These are phyloP conservation scores for Alternaria sp. DNA, from an alignment of 2,329 filamentous ascomycete species.

Conservation along the genomic window DNA sequence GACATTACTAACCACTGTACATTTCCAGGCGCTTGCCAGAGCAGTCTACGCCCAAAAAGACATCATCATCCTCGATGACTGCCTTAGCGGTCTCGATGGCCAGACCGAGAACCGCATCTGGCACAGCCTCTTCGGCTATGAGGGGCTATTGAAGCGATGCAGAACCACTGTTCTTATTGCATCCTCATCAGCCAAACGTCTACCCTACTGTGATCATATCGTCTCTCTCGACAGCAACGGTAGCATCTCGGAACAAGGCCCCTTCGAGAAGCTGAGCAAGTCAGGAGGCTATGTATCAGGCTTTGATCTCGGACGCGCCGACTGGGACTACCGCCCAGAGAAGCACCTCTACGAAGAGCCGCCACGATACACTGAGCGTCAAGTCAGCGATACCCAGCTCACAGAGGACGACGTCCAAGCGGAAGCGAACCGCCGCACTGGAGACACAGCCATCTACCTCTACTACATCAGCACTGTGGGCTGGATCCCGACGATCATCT, in stretches of 20 bases:
- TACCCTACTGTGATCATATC: constrained; percentile 52
- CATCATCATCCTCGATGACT: constrained; percentile 59
- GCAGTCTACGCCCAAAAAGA: constrained; percentile 58
- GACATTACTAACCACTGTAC: constrained; percentile 13
- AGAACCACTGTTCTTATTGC: constrained; percentile 44
- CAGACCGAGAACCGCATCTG: constrained; percentile 58
- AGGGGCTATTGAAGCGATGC: constrained; percentile 54
- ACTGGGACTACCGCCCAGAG: constrained; percentile 40
- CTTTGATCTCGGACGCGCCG: constrained; percentile 40
- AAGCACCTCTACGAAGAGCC: constrained; percentile 40
- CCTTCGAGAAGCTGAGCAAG: constrained; percentile 46
- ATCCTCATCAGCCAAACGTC: constrained; percentile 42
- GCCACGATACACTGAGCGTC: constrained; percentile 37
- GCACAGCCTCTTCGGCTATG: constrained; percentile 52
- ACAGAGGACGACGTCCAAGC: constrained; percentile 42
- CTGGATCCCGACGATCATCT: constrained; percentile 37
- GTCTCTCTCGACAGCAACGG: constrained; percentile 48
- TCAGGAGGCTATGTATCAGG: constrained; percentile 43
- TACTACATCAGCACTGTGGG: constrained; percentile 44
- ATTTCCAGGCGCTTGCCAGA: constrained; percentile 55
- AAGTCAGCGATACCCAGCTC: constrained; percentile 18
- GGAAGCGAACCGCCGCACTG: constrained; percentile 39
- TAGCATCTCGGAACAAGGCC: constrained; percentile 49
- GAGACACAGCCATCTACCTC: constrained; percentile 41
- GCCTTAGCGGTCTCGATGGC: constrained; percentile 59